Evolutionary conservation across 208 protist genomes (phyloP), one percentile per base, ranked within the genome.

Genomic region (Sergeia podlipaevii): DNA sequence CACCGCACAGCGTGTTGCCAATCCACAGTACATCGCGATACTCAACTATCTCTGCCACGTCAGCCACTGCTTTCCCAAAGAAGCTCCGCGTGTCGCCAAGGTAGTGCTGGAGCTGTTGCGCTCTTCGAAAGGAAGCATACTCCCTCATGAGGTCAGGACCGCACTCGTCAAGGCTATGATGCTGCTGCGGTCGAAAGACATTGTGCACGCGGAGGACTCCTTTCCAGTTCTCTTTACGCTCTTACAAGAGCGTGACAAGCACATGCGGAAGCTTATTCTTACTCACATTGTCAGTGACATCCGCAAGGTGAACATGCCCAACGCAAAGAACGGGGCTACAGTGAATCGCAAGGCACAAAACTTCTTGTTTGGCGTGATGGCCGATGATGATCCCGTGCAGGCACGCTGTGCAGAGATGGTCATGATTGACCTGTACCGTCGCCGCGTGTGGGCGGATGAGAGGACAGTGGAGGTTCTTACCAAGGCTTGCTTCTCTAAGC

Each of bases 351-450:
- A 79, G 36, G 86, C 97, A 21, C 96, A 98, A 74, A 98, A 96
- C 66, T 98, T 89, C 68, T 91, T 99, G 64, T 98, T 95, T 72
- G 73, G 68, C 1, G 89, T 99, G 45, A 89, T 99, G 76, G 67
- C 77, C 27, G 95, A 98, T 34, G 80, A 91, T 33, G 91, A 95
- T 58, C 65, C 84, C 10, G 72, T 96, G 10, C 96, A 97, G 62
- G 93, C 96, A 2, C 80, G 95, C 1, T 97, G 97, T 59, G 95
- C 95, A 8, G 82, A 99, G 37, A 85, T 97, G 48, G 91, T 98
- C 21, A 98, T 99, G 90, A 97, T 99, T 51, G 93, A 98, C 53
- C 81, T 99, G 20, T 99, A 99, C 79, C 82, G 91, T n/a, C 89
- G 96, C 32, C 79, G 94, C 20, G 85, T 98, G 26, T 99, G 96